phyloP scores from a whole-genome alignment of 2,329 filamentous ascomycete genomes.

The Sordariomycetes sp. region DNA sequence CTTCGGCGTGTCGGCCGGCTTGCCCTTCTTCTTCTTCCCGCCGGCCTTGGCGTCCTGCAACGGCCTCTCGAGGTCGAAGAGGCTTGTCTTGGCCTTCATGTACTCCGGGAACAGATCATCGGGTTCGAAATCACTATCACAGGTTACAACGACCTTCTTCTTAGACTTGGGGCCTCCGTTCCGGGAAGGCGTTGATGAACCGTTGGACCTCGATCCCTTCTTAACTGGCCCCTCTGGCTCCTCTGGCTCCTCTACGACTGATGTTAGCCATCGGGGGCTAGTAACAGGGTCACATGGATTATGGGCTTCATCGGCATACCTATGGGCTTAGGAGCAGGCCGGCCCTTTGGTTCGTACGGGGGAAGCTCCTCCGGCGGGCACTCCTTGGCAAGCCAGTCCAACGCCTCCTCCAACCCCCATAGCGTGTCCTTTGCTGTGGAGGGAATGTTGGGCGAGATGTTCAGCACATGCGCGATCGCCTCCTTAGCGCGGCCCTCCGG shows the following conservation, averaged over 20 bases:
- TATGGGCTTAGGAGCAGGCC: conserved; percentile 10
- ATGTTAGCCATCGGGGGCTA: background rate
- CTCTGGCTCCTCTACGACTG: background rate
- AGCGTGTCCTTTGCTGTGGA: conserved; percentile 51
- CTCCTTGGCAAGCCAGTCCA: conserved; percentile 85
- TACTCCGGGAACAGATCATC: conserved; percentile 68
- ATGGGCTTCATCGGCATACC: conserved; percentile 13
- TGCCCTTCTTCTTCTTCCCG: conserved; percentile 21
- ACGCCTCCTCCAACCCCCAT: conserved; percentile 78
- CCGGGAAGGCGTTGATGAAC: background rate
- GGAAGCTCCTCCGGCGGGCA: conserved; percentile 59
- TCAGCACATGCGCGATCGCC: conserved; percentile 54
- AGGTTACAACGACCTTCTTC: conserved; percentile 16
- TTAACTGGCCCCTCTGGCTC: background rate
- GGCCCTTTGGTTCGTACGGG: conserved; percentile 49
- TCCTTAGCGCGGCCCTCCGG: conserved; percentile 49
- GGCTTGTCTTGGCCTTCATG: conserved; percentile 58
- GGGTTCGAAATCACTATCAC: conserved; percentile 62
- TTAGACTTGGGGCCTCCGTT: conserved; percentile 9
- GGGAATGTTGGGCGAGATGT: conserved; percentile 53
- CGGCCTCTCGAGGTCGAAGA: conserved; percentile 51
- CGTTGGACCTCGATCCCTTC: conserved; percentile 1
- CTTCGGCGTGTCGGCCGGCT: conserved; percentile 9
- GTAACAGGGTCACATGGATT: background rate
- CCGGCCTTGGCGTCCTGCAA: conserved; percentile 22